Base-by-base conservation (phyloP, 805 yeast species). In the Saturnispora saitoi region DNA sequence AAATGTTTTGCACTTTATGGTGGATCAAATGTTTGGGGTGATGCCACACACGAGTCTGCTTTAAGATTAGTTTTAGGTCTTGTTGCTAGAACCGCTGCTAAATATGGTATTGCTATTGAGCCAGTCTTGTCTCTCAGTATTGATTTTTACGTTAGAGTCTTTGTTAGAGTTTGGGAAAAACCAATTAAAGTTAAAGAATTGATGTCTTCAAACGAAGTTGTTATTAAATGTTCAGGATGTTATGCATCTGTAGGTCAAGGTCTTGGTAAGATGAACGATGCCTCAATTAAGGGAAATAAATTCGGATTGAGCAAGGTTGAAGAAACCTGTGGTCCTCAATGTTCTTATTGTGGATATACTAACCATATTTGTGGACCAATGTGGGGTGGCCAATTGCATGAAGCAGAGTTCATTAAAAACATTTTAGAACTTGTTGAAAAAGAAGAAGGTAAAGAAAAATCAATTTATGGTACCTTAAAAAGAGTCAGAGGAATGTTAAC, bases 1-100 rank as follows among this genome's bases (percentile, higher is more conserved):
- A 93, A 93, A 66, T 91, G 98, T 67, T 93, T 81, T 70, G 89
- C 97, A 0, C 71, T 86, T 15, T 93, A 93, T 62, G 98, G 99
- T 19, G 99, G 99, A 20, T 83, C 83, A 49, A 88, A 91, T 53
- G 72, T 88, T 59, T 85, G 91, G 53, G 80, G 78, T 49, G 97
- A 87, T 60, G 81, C 89, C 22, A 83, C 91, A 19, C 99, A 93
- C 67, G 99, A 93, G 64, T 83, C 89, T 32, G 99, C 98, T 0
- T 68, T 93, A 50, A 72, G 99, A 60, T 71, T 93, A 50, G 93
- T 93, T 4, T 69, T 93, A 41, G 77, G 81, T 54, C 72, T 83
- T 69, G 77, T 93, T 45, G 83, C 87, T 6, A 70, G 78, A 26
- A 80, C 87, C 15, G 98, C 98, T 20, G 96, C 96, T 14, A 83